Evolutionary conservation across 768 basidiomycete species (phyloP), one percentile per base, ranked within the genome.

Genomic region (Kwoniella heveanensis): DNA sequence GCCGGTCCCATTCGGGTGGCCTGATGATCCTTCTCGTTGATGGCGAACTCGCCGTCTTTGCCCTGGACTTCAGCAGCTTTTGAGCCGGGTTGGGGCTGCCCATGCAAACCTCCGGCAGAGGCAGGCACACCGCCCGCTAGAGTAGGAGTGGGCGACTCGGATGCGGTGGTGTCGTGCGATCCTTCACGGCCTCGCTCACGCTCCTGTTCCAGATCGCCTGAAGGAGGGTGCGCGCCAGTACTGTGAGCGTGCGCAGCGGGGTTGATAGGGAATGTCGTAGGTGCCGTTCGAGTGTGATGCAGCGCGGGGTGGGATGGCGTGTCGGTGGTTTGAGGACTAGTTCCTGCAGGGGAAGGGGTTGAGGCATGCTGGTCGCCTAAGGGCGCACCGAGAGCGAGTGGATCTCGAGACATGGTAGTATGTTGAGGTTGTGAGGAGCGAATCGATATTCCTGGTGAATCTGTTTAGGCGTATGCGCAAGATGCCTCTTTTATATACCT

Each of bases 21-120:
- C 30, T 71, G 70, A 48, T 49, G 39, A 52, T 71, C 70, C 54
- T 68, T 71, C 27, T 67, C 62, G 15, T 44, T 44, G 39, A 44
- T 44, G 3, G 19, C 15, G 39, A 44, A 44, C 36, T 50, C 30
- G 26, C 59, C 21, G 13, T 39, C 12, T 7, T 21, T 21, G 12
- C 44, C 22, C 19, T 44, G 39, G 17, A 17, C 39, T 25, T 51
- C 54, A 30, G 21, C 27, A n/a, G 47, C 29, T 12, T 65, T 56
- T 15, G 59, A 46, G 21, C 66, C 60, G 25, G 70, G 64, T 30
- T 68, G 47, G 32, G 60, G 65, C 27, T 64, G 57, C 6, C 70
- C 64, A 51, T 65, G 56, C 37, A 64, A 10, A 2, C 66, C 69
- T 13, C 65, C 65, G 8, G 27, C 56, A 10, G 19, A 46, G 7